Evolutionary conservation across 768 basidiomycete species (phyloP), one percentile per base, ranked within the genome.

Genomic region (Tubosaeta sp.): DNA sequence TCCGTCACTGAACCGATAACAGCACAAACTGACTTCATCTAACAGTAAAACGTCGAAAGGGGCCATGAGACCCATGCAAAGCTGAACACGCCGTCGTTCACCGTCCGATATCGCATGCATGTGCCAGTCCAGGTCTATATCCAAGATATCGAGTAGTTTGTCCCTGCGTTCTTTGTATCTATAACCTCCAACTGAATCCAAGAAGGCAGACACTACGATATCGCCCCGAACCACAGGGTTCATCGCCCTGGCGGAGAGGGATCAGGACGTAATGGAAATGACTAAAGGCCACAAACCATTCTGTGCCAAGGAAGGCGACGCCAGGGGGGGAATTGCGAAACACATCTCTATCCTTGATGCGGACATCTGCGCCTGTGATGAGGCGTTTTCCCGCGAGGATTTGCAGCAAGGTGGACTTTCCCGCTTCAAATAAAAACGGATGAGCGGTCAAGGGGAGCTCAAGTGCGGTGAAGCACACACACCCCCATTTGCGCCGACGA

Each of bases 121-220:
- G 56, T 83, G 91, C 94, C 91, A 99, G 64, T 94, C 89, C 17
- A 97, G 73, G 71, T 99, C 97, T 52, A 99, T 82, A 65, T 98
- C 95, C 39, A 98, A 74, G 54, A 99, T 88, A 69, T 93, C 86
- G 49, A 99, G 83, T 4, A 99, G 78, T 7, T 64, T 71, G 67
- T 99, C 91, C 38, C 95, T 77, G 29, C 94, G 79, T 59, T 85
- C 86, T 67, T 95, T 95, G 72, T 97, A 81, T 48, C 93, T 78
- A 67, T 97, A 97, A 0, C 97, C 97, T 13, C 97, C 97, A 5
- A 99, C 91, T 16, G 92, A 95, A 67, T 99, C 91, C n/a, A 99
- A 75, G 70, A 99, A 99, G 44, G 83, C 76, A n/a, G 89, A 84
- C 4, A 99, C 97, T 31, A 85, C 75, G 55, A 98, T 95, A 68